Percentiles rank a stretch among this genome's conserved stretches.
Conservation (phyloP, 1,139 yeast genomes). For the Diutina catenulata region DNA sequence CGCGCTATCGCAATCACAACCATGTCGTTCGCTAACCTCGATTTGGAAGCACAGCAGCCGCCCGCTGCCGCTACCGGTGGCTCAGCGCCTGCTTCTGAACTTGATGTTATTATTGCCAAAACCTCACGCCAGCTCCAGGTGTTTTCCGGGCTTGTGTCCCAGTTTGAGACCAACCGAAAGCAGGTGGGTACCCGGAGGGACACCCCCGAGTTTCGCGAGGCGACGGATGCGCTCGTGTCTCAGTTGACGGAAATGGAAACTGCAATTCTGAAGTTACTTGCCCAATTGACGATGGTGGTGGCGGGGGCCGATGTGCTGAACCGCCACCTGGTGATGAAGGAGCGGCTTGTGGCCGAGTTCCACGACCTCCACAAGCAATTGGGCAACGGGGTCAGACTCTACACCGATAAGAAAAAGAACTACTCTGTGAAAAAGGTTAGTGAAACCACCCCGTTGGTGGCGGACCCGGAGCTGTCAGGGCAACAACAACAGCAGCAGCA, state of each 20-base stretch:
- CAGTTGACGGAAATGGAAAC: conserved; percentile 14
- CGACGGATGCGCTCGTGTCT: conserved; percentile 21
- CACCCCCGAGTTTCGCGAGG: conserved; percentile 24
- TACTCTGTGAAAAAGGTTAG: conserved; percentile 13
- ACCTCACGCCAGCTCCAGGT: conserved; percentile 33
- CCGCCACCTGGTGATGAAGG: conserved; percentile 29
- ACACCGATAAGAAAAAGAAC: conserved; percentile 21
- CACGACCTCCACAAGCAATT: conserved; percentile 27
- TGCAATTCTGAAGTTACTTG: conserved; percentile 15
- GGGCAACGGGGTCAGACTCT: conserved; percentile 16
- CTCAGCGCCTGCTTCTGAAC: conserved; percentile 13
- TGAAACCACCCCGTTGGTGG: conserved; percentile 20
- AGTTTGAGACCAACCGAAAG: conserved; percentile 35
- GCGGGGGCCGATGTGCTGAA: conserved; percentile 19
- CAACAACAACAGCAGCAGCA: conserved; percentile 15
- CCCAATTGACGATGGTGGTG: conserved; percentile 12
- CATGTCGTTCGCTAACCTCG: conserved; percentile 54
- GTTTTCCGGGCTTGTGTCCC: conserved; percentile 38
- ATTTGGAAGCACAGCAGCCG: conserved; percentile 42
- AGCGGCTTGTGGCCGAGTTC: conserved; percentile 25
- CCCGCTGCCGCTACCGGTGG: conserved; percentile 6
- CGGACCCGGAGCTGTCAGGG: neutral
- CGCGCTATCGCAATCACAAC: neutral
- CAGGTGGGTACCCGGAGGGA: conserved; percentile 51
- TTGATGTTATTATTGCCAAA: conserved; percentile 21